Base-by-base conservation (phyloP, 2,329 filamentous ascomycete genomes). In the Chaetomium olivaceum region DNA sequence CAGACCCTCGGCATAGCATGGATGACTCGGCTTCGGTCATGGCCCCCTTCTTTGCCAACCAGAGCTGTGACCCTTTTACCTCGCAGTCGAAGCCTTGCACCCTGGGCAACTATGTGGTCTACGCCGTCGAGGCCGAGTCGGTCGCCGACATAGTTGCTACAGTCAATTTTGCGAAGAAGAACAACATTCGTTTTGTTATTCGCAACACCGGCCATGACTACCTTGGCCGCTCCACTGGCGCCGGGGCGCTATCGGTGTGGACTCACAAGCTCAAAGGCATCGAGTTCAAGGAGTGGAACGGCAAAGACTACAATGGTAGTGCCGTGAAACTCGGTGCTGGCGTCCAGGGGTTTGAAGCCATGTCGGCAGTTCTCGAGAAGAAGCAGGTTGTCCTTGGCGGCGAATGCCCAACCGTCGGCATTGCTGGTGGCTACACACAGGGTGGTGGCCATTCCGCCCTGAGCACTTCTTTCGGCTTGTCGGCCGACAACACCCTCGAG, bases 251-350 rank as follows among this genome's bases (percentile, higher is more conserved):
- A 52, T 76, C 73, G 50, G 72, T 79, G 51, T 78, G 76, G 74
- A 78, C 77, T n/a, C 77, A 77, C 66, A 70, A 75, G 36, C 69
- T 79, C 39, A 76, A 78, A 64, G 61, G 68, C 23, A 72, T 77
- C 23, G 62, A 72, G 21, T 75, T 75, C 68, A 71, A 67, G 65
- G 66, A 58, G 54, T 71, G 74, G 39, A 66, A 71, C 23, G 78
- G 77, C 68, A 56, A 50, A 27, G 64, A 73, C 33, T 80, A 83
- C 72, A 71, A 69, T 2, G 83, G 84, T 0, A 75, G 80, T 1
- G 85, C 84, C 0, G 79, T 87, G 69, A 87, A 84, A 72, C 76
- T 85, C 23, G 84, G 83, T 0, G 81, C 83, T 12, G 85, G 85
- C 63, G 80, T 87, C 4, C 80, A 85, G 64, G 82, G 80, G 3